Conservation (phyloP, 768 basidiomycete species). For the Tulasnella sp. region DNA sequence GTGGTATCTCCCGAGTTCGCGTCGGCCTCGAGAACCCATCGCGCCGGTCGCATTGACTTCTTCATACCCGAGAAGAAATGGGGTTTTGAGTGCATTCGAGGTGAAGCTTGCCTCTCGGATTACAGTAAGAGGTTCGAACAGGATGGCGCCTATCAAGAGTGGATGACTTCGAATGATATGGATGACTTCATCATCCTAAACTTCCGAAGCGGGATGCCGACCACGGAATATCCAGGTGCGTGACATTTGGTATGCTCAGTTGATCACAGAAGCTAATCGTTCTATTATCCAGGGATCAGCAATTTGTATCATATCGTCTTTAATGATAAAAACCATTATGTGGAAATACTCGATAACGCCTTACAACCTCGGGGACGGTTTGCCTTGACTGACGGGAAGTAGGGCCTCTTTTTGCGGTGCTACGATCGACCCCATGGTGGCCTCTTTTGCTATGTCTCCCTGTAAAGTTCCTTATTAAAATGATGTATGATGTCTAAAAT, state of each 20-base stretch:
- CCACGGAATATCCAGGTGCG: neutral
- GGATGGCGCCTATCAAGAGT: neutral
- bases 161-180: neutral
- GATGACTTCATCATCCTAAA: neutral
- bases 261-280: neutral
- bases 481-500: too few species aligned
- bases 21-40: neutral
- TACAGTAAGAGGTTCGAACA: neutral
- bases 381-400: too few species aligned
- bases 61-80: neutral
- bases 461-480: too few species aligned
- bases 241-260: neutral
- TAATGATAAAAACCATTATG: neutral
- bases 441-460: too few species aligned
- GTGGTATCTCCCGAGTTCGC: neutral
- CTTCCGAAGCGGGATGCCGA: too few species aligned
- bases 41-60: neutral
- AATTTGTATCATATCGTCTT: conserved; percentile 1
- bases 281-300: neutral
- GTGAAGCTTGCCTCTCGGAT: neutral
- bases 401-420: too few species aligned
- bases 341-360: neutral
- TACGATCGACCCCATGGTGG: too few species aligned
- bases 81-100: neutral
- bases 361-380: too few species aligned